Base-by-base conservation (phyloP, 192 early-diverging fungal genomes). In the Mortierella hygrophila region DNA sequence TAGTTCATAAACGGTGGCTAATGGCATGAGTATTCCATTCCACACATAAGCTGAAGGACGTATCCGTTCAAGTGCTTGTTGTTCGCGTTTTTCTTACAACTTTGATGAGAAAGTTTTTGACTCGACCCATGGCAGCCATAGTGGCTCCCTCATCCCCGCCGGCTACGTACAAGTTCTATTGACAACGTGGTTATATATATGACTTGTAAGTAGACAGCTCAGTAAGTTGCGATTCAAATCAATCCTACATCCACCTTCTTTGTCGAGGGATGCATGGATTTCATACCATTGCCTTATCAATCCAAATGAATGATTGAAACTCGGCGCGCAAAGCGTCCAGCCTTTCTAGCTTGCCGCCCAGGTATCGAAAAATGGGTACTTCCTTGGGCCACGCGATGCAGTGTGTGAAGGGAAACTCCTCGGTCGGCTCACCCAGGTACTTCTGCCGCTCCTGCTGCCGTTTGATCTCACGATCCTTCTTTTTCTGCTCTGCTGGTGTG, bases 281-380 rank as follows among this genome's bases (percentile, higher is more conserved):
- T 42, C 68, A 37, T 78, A 79, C 77, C 70, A 79, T 55, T 65
- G 74, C 29, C 6, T 72, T 55, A 3, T 86, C 84, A 6, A 86
- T 71, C 84, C 84, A 86, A 9, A 86, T 86, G n/a, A 60, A 86
- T 10, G 69, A 77, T 42, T 63, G 57, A 74, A 65, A 86, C 42
- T 86, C 84, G 21, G 71, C 65, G 40, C 84, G 72, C 26, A 81
- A 3, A 0, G 32, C 35, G 37, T 80, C 35, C 10, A 86, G 79
- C 3, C 55, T 37, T 32, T 77, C 57, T 9, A 86, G 54, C 21
- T 77, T 78, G 8, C 75, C 54, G 8, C 84, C 84, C 21, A 86
- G 68, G 0, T 74, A 46, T 35, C 75, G 79, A 23, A 47, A 46
- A 26, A 69, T 54, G 3, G 79, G 71, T 38, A 78, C 21, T 2